phyloP scores from a whole-genome alignment of 805 yeast genomes.

The Candida tibetensis region DNA sequence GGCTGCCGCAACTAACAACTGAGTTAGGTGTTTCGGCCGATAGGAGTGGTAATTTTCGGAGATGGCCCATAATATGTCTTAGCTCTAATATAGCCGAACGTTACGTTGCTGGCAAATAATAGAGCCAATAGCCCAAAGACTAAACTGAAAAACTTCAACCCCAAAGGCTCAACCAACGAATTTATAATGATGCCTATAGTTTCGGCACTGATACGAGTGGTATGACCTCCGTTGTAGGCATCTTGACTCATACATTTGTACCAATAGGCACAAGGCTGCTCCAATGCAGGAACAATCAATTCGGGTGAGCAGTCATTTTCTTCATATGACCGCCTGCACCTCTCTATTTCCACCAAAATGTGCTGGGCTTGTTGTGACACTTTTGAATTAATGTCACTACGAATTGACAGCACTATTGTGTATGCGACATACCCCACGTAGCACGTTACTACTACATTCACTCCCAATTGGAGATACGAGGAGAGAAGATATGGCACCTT shows the following conservation, averaged over 20 bases:
- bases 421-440: conserved; percentile 45
- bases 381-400: conserved; percentile 51
- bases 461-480: conserved; percentile 56
- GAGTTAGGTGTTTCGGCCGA: too few species aligned
- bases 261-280: conserved; percentile 59
- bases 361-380: conserved; percentile 48
- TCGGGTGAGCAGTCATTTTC: conserved; percentile 59
- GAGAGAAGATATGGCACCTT: conserved; percentile 55
- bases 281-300: conserved; percentile 56
- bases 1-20: too few species aligned
- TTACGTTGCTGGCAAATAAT: conserved; percentile 57
- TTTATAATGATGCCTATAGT: conserved; percentile 61
- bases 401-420: conserved; percentile 46
- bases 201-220: conserved; percentile 56
- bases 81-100: conserved; percentile 65
- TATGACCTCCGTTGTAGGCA: conserved; percentile 43
- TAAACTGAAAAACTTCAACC: conserved; percentile 54
- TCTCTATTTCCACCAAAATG: conserved; percentile 48
- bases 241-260: conserved; percentile 63
- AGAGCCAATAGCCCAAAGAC: conserved; percentile 41
- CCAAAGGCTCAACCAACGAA: conserved; percentile 65
- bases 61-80: conserved; percentile 42
- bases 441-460: conserved; percentile 48
- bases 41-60: not conserved
- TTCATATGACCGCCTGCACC: conserved; percentile 50